These are phyloP conservation scores for Aspergillus steynii DNA, from an alignment of 495 filamentous ascomycete species.

Conservation along the genomic window DNA sequence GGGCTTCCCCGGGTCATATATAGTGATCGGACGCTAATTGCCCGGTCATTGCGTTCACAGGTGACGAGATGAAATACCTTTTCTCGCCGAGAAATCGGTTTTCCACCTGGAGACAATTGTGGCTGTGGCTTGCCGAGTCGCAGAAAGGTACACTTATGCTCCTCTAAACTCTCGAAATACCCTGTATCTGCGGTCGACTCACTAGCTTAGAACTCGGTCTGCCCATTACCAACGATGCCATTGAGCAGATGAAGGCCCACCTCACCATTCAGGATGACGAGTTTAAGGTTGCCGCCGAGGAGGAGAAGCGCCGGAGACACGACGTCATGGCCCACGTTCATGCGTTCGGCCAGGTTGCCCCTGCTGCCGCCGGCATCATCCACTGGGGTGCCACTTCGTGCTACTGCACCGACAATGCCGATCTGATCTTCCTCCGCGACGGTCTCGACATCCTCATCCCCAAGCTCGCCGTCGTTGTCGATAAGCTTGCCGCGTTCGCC, in stretches of 20 bases:
- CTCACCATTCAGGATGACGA: constrained; percentile 74
- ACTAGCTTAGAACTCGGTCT: constrained; percentile 46
- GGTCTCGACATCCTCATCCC: constrained; percentile 75
- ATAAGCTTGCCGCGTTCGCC: constrained; percentile 77
- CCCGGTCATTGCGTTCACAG: constrained; percentile 28
- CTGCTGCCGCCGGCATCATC: constrained; percentile 83
- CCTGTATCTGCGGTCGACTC: constrained; percentile 28
- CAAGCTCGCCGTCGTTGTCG: constrained; percentile 82
- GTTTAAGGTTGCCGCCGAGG: constrained; percentile 72
- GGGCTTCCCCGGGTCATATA: background rate
- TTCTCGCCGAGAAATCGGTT: constrained; percentile 72
- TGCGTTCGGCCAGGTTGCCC: constrained; percentile 69
- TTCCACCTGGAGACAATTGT: constrained; percentile 77
- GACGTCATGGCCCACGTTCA: constrained; percentile 77
- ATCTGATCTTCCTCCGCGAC: constrained; percentile 79
- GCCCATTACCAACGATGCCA: constrained; percentile 67
- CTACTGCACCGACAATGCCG: constrained; percentile 83
- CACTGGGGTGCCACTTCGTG: constrained; percentile 72
- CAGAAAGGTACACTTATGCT: constrained; percentile 58
- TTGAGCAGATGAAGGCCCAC: constrained; percentile 73
- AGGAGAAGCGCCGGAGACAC: constrained; percentile 75
- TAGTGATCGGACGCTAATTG: constrained; percentile 2
- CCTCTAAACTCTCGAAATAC: constrained; percentile 4
- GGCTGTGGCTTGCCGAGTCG: constrained; percentile 81
- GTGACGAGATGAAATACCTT: constrained; percentile 54